Percentiles rank a stretch among this genome's conserved stretches.
phyloP scores from a whole-genome alignment of 129 eudicot species.

The Artemisia annua region DNA sequence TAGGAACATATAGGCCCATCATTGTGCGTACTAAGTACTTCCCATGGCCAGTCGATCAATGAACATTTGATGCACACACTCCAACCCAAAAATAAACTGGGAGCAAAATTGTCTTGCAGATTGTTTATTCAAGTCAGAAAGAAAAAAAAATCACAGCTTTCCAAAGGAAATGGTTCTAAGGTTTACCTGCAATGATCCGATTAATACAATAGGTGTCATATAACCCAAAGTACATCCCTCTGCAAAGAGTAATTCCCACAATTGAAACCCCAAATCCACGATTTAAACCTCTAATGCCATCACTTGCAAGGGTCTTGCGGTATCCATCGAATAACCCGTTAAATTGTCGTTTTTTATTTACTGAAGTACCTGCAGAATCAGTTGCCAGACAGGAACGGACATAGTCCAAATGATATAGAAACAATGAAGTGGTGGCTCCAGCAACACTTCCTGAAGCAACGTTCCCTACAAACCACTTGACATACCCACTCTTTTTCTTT shows the following conservation, averaged over 20 bases:
- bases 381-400: constrained; percentile 86
- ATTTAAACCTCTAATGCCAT: constrained; percentile 80
- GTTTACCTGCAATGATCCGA: constrained; percentile 72
- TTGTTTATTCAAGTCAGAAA: constrained; percentile 14
- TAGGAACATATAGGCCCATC: constrained; percentile 13
- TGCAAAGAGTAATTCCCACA: constrained; percentile 85
- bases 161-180: not conserved
- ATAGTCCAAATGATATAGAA: constrained; percentile 89
- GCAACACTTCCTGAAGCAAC: too few relatives aligned
- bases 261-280: constrained; percentile 96
- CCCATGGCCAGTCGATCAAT: too few relatives aligned
- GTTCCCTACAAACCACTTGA: too few relatives aligned
- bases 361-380: constrained; percentile 54
- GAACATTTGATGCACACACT: constrained; percentile 34
- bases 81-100: constrained; percentile 92
- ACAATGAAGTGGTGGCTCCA: constrained; percentile 93
- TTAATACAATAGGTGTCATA: constrained; percentile 68
- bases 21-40: too few relatives aligned
- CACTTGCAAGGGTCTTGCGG: constrained; percentile 64
- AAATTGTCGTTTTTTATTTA: constrained; percentile 48
- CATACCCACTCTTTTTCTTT: too few relatives aligned
- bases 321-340: constrained; percentile 84
- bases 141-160: not conserved
- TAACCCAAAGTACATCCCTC: constrained; percentile 96
- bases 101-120: constrained; percentile 75